Base-by-base conservation (phyloP, 768 basidiomycete genomes). In the Pulveroboletus sp. region DNA sequence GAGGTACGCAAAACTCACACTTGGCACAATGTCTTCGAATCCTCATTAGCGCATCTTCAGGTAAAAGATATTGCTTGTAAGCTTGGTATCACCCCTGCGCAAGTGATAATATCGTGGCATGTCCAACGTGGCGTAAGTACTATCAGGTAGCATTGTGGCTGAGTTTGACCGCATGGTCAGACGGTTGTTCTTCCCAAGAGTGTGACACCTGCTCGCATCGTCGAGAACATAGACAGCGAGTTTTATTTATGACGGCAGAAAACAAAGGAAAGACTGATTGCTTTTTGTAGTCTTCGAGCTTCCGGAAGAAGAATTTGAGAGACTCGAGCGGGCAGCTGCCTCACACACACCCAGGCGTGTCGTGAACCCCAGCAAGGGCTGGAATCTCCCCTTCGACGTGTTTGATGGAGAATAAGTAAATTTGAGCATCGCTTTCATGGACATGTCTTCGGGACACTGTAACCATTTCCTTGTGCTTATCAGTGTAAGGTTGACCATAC, bases 111-210 rank as follows among this genome's bases (percentile, higher is more conserved):
- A 58, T 83, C 81, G 1, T 89, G 88, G 87, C 81, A 83, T 58
- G 75, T 87, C 43, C 86, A 86, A 66, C 80, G 85, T 18, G 86
- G 88, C 9, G 83, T 86, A 61, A 39, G 81, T 72, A 27, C 4
- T 30, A 10, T 32, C 9, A 3, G 5, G 24, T 1, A 27, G n/a
- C 10, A 0, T 31, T 41, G 9, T 13, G 3, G 33, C 24, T 6
- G 14, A 31, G 13, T 10, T 26, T 58, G 26, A 61, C 11, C 10
- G 13, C 2, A 13, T 28, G 28, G 43, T 35, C 56, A 86, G 84
- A 81, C 82, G 41, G 72, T 84, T 48, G 84, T 84, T 7, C 73
- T 91, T 10, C 86, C 89, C 2, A 92, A 90, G 75, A 86, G 83
- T 54, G 85, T 89, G 13, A 83, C 81, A 4, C 73, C 84, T 10